phyloP scores from a whole-genome alignment of 257 asterid species.

The Nicotiana tabacum region DNA sequence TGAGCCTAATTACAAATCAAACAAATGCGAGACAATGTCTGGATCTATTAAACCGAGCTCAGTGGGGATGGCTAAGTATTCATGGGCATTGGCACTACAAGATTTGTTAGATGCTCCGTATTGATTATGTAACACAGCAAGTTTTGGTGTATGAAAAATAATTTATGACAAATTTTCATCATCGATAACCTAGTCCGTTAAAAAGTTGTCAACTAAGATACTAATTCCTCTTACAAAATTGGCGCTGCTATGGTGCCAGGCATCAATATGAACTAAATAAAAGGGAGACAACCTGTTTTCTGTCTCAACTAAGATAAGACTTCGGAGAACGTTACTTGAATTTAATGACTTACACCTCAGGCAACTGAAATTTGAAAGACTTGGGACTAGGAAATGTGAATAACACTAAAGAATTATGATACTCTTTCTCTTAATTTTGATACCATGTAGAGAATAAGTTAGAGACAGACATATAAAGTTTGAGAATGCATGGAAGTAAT shows the following conservation, averaged over 20 bases:
- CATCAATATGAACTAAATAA: not conserved
- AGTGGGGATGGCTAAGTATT: not conserved
- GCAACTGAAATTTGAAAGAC: not conserved
- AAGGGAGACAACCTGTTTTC: not conserved
- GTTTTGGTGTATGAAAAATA: not conserved
- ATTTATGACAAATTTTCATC: not conserved
- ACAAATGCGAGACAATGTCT: not conserved
- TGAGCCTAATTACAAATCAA: not conserved
- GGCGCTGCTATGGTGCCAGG: not conserved
- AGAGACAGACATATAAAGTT: not conserved
- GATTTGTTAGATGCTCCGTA: not conserved
- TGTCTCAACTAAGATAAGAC: not conserved
- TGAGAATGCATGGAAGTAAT: not conserved
- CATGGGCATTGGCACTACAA: not conserved
- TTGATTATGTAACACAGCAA: not conserved
- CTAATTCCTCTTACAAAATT: not conserved
- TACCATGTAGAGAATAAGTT: not conserved
- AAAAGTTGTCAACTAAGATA: too few species aligned
- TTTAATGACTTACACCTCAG: not conserved
- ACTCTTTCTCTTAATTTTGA: not conserved
- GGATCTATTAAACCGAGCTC: not conserved
- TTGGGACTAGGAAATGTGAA: not conserved
- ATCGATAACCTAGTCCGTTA: not conserved
- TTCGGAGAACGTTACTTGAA: not conserved
- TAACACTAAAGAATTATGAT: not conserved